phyloP scores from a whole-genome alignment of 805 yeast genomes.

The Candida patagonica region DNA sequence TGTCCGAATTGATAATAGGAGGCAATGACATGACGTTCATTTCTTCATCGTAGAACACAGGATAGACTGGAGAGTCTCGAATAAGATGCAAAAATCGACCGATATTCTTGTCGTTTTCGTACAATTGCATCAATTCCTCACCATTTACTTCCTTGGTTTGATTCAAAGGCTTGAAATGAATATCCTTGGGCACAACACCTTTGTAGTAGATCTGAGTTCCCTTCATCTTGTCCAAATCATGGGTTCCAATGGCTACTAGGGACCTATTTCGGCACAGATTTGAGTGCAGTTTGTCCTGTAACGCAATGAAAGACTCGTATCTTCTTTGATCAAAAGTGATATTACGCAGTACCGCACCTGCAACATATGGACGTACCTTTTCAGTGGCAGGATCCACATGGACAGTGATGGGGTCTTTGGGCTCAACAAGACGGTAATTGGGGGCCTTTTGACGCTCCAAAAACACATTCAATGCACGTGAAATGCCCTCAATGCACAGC shows the following conservation, averaged over 20 bases:
- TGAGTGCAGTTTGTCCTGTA: slow-evolving; percentile 93
- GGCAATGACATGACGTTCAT: slow-evolving; percentile 85
- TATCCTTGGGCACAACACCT: slow-evolving; percentile 69
- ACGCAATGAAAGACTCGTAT: slow-evolving; percentile 88
- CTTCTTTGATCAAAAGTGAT: slow-evolving; percentile 73
- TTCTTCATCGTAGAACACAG: slow-evolving; percentile 74
- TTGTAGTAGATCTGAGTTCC: slow-evolving; percentile 66
- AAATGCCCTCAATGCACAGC: slow-evolving; percentile 97
- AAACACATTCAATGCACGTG: slow-evolving; percentile 87
- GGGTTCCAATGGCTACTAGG: slow-evolving; percentile 97
- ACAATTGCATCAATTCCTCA: slow-evolving; percentile 72
- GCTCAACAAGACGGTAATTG: slow-evolving; percentile 49
- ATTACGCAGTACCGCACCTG: slow-evolving; percentile 86
- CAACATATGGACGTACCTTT: slow-evolving; percentile 81
- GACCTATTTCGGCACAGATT: slow-evolving; percentile 96
- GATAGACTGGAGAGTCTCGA: slow-evolving; percentile 79
- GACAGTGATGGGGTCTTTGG: slow-evolving; percentile 53
- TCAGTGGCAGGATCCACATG: slow-evolving; percentile 61
- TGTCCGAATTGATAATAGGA: slow-evolving; percentile 91
- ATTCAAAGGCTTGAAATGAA: slow-evolving; percentile 43
- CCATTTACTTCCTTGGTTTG: slow-evolving; percentile 52
- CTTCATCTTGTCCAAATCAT: slow-evolving; percentile 71
- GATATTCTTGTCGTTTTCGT: slow-evolving; percentile 81
- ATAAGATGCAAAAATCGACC: slow-evolving; percentile 85
- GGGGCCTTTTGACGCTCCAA: slow-evolving; percentile 64